Conservation (phyloP, 2,329 filamentous ascomycete genomes). For the Colletotrichum falcatum region DNA sequence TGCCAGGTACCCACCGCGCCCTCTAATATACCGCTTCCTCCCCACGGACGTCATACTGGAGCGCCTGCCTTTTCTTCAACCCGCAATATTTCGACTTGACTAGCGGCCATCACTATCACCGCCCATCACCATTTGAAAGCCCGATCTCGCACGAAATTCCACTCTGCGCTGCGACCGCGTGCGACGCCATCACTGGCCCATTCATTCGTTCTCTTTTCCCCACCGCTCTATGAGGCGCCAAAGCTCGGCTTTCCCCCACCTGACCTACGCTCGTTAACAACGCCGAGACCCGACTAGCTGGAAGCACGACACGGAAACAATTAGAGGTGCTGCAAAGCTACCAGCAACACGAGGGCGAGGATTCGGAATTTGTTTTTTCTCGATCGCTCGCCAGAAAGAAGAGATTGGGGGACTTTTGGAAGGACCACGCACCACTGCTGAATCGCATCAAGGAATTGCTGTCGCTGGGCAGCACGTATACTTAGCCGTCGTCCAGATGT, state of each 20-base stretch:
- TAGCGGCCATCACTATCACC: constrained; percentile 18
- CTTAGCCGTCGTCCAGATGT: constrained; percentile 45
- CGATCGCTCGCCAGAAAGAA: constrained; percentile 31
- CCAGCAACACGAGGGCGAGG: constrained; percentile 22
- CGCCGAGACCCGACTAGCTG: constrained; percentile 6
- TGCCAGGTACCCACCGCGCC: constrained; percentile 37
- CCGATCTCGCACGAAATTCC: constrained; percentile 10
- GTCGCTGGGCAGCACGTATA: constrained; percentile 43
- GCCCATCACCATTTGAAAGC: constrained; percentile 30
- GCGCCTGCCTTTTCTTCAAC: constrained; percentile 18
- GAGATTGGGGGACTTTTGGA: constrained; percentile 17
- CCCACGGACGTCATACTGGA: constrained; percentile 40
- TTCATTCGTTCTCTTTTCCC: constrained; percentile 34
- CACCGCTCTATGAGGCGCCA: constrained; percentile 36
- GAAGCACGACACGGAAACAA: not conserved
- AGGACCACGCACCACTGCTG: constrained; percentile 19
- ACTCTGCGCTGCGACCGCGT: constrained; percentile 12
- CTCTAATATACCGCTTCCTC: constrained; percentile 40
- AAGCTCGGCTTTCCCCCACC: constrained; percentile 41
- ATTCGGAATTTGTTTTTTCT: constrained; percentile 24
- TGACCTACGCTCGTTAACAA: constrained; percentile 35
- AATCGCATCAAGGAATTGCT: constrained; percentile 41
- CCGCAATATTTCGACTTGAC: constrained; percentile 29
- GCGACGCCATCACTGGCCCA: constrained; percentile 30
- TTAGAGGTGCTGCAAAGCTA: constrained; percentile 20